Evolutionary conservation across 352 stramenopile species (phyloP).

Genomic region (Globisporangium solare): DNA sequence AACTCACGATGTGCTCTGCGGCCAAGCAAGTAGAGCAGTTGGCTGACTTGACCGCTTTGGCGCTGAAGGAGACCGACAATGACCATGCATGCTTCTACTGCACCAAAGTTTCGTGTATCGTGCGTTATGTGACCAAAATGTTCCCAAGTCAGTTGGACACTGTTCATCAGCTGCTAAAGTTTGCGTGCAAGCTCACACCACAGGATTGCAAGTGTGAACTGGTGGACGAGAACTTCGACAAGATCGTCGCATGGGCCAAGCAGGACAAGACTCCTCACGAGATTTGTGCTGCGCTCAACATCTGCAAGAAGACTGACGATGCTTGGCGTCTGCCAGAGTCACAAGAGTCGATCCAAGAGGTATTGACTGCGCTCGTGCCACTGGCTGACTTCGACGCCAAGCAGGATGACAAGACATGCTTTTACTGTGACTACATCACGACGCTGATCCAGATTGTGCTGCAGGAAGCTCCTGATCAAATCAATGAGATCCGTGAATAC

Average conservation of each 20-base stretch:
- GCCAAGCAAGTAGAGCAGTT: slow-evolving; percentile 2
- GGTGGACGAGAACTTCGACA: slow-evolving; percentile 14
- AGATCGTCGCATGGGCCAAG: slow-evolving; percentile 12
- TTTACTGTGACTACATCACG: slow-evolving; percentile 58
- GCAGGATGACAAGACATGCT: slow-evolving; percentile 25
- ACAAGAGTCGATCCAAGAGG: slow-evolving; percentile 13
- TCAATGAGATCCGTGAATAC: slow-evolving; percentile 52
- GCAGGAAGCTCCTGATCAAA: slow-evolving; percentile 46
- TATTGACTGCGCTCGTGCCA: slow-evolving; percentile 5
- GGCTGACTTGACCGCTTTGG: slow-evolving; percentile 1
- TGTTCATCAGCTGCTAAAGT: slow-evolving; percentile 4
- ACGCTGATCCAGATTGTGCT: slow-evolving; percentile 55
- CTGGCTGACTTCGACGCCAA: not conserved
- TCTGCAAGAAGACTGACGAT: slow-evolving; percentile 12
- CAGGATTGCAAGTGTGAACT: slow-evolving; percentile 14
- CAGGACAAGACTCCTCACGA: slow-evolving; percentile 5
- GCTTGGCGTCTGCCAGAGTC: not conserved
- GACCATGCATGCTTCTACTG: slow-evolving; percentile 16
- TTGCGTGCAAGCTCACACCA: slow-evolving; percentile 11
- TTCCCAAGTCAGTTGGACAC: slow-evolving; percentile 8
- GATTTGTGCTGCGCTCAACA: slow-evolving; percentile 12
- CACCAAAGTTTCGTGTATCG: slow-evolving; percentile 2
- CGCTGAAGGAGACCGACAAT: not conserved
- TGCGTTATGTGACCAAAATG: slow-evolving; percentile 9
- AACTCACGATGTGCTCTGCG: slow-evolving; percentile 52